Evolutionary conservation across 768 basidiomycete species (phyloP).

Genomic region (Russula sp.): DNA sequence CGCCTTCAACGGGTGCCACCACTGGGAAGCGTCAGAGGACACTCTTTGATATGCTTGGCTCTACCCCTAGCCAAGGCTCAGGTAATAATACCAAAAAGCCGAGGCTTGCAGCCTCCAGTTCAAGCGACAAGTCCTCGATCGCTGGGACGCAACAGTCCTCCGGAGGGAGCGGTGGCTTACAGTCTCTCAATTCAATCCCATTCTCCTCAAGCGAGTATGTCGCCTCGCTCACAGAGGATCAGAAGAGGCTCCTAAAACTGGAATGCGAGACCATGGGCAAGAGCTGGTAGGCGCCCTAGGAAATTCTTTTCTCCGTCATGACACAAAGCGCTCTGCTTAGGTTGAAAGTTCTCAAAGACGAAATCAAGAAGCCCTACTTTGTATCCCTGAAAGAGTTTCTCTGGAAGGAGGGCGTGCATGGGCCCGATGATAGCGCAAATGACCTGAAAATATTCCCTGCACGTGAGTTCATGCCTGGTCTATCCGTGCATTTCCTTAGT

Average conservation of each 20-base stretch:
- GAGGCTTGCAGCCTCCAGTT: conserved; percentile 31
- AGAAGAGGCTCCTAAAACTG: conserved; percentile 51
- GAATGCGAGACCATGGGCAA: conserved; percentile 71
- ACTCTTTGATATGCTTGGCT: conserved; percentile 56
- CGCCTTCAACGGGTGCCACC: neutral
- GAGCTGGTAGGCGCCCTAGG: conserved; percentile 47
- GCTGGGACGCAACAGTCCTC: neutral
- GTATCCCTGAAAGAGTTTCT: conserved; percentile 64
- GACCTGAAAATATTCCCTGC: conserved; percentile 67
- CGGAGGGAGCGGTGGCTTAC: conserved; percentile 17
- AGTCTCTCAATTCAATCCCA: conserved; percentile 56
- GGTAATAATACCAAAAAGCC: conserved; percentile 43
- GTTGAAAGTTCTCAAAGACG: conserved; percentile 68
- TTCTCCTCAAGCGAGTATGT: conserved; percentile 54
- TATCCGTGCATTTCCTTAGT: neutral
- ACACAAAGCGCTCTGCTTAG: conserved; percentile 32
- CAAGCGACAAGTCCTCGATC: conserved; percentile 4
- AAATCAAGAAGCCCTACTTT: conserved; percentile 75
- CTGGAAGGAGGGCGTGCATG: conserved; percentile 56
- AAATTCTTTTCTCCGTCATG: neutral
- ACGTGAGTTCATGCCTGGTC: conserved; percentile 42
- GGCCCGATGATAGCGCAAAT: conserved; percentile 41
- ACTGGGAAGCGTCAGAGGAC: conserved; percentile 53
- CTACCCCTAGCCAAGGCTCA: conserved; percentile 28
- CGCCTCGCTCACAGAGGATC: conserved; percentile 51